Evolutionary conservation across 768 basidiomycete species (phyloP).

Genomic region (Psilocybe azurescens): DNA sequence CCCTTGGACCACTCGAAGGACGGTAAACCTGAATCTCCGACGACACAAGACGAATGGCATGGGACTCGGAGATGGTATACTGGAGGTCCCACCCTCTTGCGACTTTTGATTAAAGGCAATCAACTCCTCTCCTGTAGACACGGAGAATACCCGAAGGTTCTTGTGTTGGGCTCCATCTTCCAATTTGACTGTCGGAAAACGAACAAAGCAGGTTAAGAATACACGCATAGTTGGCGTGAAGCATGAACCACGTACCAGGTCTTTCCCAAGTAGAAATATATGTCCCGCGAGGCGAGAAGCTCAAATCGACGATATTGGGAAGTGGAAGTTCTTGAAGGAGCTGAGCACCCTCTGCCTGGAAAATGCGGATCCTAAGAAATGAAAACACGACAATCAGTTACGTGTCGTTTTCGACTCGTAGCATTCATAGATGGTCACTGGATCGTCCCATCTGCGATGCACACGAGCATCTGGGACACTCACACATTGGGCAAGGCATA

Average conservation of each 20-base stretch:
- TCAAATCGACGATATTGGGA: constrained; percentile 80
- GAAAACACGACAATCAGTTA: constrained; percentile 1
- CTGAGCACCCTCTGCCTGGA: constrained; percentile 74
- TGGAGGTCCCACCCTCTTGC: constrained; percentile 92
- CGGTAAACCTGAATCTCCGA: constrained; percentile 85
- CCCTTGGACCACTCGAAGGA: constrained; percentile 81
- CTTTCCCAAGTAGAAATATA: constrained; percentile 97
- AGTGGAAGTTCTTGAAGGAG: constrained; percentile 78
- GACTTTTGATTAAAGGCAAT: constrained; percentile 88
- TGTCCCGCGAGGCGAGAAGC: constrained; percentile 92
- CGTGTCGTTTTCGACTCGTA: constrained; percentile 2
- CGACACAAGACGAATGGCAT: constrained; percentile 81
- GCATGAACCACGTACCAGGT: constrained; percentile 52
- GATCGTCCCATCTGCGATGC: constrained; percentile 18
- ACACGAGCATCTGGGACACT: constrained; percentile 37
- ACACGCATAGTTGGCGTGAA: background rate
- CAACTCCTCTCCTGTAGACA: constrained; percentile 85
- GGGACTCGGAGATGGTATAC: constrained; percentile 88
- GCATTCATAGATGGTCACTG: constrained; percentile 12
- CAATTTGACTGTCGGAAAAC: constrained; percentile 63
- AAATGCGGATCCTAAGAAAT: constrained; percentile 68
- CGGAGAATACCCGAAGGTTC: constrained; percentile 92
- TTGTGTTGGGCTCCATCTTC: constrained; percentile 93
- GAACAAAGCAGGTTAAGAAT: background rate
- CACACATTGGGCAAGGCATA: constrained; percentile 80